Evolutionary conservation across 208 protist genomes (phyloP).

Genomic region (Phytomonas francai): DNA sequence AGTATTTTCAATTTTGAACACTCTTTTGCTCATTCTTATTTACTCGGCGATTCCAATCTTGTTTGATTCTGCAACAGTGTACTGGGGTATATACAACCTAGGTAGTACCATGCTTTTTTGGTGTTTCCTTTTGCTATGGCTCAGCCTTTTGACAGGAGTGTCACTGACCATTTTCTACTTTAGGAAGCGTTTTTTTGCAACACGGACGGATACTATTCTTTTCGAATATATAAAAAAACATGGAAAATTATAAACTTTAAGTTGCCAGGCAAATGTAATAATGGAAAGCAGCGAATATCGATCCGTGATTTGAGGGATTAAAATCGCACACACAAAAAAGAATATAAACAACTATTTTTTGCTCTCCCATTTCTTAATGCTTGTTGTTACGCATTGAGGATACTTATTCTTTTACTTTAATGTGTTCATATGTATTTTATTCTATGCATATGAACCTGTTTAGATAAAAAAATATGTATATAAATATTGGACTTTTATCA

Average conservation of each 20-base stretch:
- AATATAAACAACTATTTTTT: neutral
- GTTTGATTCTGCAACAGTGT: slow-evolving; percentile 44
- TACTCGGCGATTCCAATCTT: slow-evolving; percentile 56
- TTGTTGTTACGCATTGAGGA: neutral
- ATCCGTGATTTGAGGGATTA: neutral
- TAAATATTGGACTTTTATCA: no score
- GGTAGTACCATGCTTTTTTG: slow-evolving; percentile 63
- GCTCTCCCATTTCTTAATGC: neutral
- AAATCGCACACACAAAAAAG: neutral
- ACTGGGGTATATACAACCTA: slow-evolving; percentile 64
- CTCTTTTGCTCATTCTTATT: slow-evolving; percentile 37
- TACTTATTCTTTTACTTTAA: neutral
- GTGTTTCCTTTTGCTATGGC: slow-evolving; percentile 58
- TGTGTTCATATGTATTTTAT: neutral
- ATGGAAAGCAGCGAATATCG: neutral
- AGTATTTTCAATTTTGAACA: slow-evolving; percentile 35
- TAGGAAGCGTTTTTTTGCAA: slow-evolving; percentile 57
- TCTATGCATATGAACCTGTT: no score
- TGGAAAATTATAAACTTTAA: neutral
- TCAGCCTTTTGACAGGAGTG: slow-evolving; percentile 36
- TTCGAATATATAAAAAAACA: slow-evolving; percentile 4
- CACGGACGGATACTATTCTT: slow-evolving; percentile 17
- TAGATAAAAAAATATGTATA: no score
- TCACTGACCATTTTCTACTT: slow-evolving; percentile 48
- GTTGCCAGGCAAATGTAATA: neutral